Percentiles rank a stretch among this genome's conserved stretches.
Conservation (phyloP, 306 rosid species). For the Pachyrhizus erosus region DNA sequence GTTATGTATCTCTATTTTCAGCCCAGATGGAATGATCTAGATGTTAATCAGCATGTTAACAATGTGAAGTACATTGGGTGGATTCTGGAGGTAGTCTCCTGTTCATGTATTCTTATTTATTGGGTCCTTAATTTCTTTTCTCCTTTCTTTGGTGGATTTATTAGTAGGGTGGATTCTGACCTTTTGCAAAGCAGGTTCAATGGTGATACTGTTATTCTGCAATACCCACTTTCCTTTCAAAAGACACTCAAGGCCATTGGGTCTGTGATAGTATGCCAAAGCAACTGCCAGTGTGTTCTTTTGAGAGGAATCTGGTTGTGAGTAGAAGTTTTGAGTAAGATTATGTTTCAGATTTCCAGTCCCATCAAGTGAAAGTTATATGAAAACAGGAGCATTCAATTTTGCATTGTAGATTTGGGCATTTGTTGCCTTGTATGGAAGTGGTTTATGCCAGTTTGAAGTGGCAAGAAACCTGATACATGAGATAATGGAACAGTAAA, state of each 20-base stretch:
- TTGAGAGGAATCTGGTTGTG: conserved; percentile 23
- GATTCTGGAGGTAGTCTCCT: conserved; percentile 85
- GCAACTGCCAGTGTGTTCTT: neutral
- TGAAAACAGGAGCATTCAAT: neutral
- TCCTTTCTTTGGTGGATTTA: neutral
- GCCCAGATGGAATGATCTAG: conserved; percentile 97
- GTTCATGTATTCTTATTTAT: conserved; percentile 1
- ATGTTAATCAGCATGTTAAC: conserved; percentile 96
- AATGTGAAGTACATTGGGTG: conserved; percentile 98
- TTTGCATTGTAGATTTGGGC: neutral
- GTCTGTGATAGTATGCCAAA: conserved; percentile 24
- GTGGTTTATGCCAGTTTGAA: conserved; percentile 17
- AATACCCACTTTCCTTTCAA: conserved; percentile 1
- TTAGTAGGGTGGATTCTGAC: neutral
- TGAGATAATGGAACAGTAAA: neutral
- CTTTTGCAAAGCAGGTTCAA: conserved; percentile 7
- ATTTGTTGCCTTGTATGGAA: neutral
- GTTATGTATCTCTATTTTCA: conserved; percentile 43
- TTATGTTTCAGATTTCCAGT: neutral
- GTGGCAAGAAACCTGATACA: conserved; percentile 1
- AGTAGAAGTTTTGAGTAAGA: neutral
- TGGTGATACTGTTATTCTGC: conserved; percentile 1
- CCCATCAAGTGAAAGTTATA: neutral
- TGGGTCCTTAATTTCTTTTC: neutral
- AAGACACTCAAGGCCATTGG: neutral